Conservation (phyloP, 2,329 filamentous ascomycete genomes). For the Dichotomopilus funicola region DNA sequence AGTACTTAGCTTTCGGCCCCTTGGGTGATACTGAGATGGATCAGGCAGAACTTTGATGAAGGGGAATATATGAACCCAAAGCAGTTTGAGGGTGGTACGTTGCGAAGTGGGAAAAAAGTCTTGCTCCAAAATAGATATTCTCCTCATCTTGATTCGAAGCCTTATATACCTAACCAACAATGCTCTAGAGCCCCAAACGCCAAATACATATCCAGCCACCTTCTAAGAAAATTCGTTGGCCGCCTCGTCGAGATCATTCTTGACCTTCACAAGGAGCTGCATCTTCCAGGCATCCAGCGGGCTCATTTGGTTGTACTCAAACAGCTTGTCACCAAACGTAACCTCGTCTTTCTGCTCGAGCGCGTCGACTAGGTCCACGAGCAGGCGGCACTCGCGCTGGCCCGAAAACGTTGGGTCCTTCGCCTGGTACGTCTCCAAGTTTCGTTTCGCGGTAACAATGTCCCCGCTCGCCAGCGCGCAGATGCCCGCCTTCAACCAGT, state of each 20-base stretch:
- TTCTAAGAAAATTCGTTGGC: slow-evolving; percentile 33
- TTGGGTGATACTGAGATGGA: not conserved
- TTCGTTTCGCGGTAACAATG: slow-evolving; percentile 69
- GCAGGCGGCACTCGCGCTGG: slow-evolving; percentile 74
- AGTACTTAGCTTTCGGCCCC: not conserved
- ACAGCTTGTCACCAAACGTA: slow-evolving; percentile 76
- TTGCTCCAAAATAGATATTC: not conserved
- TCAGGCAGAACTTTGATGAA: no score
- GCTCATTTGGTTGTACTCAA: slow-evolving; percentile 84
- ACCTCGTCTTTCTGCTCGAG: slow-evolving; percentile 76
- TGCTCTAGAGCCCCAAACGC: slow-evolving; percentile 15
- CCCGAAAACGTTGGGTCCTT: slow-evolving; percentile 69
- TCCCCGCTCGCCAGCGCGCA: slow-evolving; percentile 74
- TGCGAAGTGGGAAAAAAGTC: not conserved
- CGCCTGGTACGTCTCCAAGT: slow-evolving; percentile 75
- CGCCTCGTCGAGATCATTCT: slow-evolving; percentile 66
- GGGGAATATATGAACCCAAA: no score
- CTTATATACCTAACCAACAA: not conserved
- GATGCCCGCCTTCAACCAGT: slow-evolving; percentile 88
- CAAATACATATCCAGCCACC: not conserved
- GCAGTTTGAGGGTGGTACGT: no score
- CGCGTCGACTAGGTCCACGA: slow-evolving; percentile 68
- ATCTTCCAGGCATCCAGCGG: slow-evolving; percentile 98
- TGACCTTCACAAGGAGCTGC: slow-evolving; percentile 71
- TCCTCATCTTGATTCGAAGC: not conserved